Percentiles rank a stretch among this genome's conserved stretches.
phyloP scores from a whole-genome alignment of 2,329 filamentous ascomycete genomes.

The Tolypocladium pustulatum region DNA sequence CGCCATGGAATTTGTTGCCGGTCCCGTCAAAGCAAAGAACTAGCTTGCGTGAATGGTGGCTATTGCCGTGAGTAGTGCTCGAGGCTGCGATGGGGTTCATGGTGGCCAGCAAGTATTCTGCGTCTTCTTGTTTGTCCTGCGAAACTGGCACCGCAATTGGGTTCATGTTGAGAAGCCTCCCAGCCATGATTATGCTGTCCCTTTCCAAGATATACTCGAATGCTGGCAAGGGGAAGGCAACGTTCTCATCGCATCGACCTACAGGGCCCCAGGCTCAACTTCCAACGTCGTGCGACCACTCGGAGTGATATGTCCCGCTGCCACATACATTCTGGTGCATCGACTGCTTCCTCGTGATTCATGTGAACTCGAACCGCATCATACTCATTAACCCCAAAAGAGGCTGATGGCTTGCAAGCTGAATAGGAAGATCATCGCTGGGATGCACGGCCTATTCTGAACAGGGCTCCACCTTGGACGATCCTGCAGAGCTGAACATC shows the following conservation, averaged over 20 bases:
- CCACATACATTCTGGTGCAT: not conserved
- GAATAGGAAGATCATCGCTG: constrained; percentile 1
- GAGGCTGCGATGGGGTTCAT: constrained; percentile 5
- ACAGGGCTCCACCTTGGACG: not conserved
- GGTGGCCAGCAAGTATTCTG: constrained; percentile 1
- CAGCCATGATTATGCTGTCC: not conserved
- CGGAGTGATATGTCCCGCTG: not conserved
- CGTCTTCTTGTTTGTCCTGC: not conserved
- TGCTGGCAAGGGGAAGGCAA: not conserved
- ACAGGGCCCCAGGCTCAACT: not conserved
- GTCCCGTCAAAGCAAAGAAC: constrained; percentile 55
- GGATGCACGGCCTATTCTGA: not conserved
- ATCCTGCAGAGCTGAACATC: not conserved
- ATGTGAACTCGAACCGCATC: not conserved
- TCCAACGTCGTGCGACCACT: not conserved
- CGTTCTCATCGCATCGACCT: not conserved
- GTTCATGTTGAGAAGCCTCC: constrained; percentile 6
- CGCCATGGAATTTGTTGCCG: constrained; percentile 52
- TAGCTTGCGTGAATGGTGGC: constrained; percentile 30
- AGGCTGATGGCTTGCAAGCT: constrained; percentile 1
- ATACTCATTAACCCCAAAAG: not conserved
- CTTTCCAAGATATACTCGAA: not conserved
- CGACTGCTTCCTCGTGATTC: not conserved
- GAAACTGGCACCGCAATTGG: constrained; percentile 4
- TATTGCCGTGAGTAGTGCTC: constrained; percentile 4